Evolutionary conservation across 2,329 filamentous ascomycete genomes (phyloP).

Genomic region (Microsporum canis): DNA sequence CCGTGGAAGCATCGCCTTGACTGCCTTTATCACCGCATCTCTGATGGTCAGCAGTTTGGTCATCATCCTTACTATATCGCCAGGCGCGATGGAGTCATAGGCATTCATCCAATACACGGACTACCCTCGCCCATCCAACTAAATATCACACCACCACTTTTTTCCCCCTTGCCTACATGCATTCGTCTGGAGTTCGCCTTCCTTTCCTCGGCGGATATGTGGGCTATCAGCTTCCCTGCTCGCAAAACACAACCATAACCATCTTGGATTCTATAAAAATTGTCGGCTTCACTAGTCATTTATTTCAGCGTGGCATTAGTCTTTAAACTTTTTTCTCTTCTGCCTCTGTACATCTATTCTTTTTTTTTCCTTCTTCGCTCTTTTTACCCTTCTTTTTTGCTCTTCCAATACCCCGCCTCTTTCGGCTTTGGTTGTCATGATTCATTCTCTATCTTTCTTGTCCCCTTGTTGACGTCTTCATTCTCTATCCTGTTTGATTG

Average conservation of each 20-base stretch:
- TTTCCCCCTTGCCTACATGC: neutral
- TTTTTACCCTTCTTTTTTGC: neutral
- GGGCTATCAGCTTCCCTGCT: neutral
- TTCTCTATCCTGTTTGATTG: neutral
- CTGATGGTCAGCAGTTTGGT: constrained; percentile 50
- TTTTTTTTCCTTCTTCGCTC: neutral
- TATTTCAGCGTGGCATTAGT: neutral
- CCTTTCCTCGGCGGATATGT: neutral
- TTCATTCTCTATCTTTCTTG: neutral
- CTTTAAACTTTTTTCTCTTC: neutral
- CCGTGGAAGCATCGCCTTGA: constrained; percentile 49
- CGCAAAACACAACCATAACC: neutral
- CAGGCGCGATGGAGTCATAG: constrained; percentile 19
- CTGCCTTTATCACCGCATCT: constrained; percentile 43
- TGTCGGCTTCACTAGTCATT: neutral
- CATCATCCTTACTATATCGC: constrained; percentile 47
- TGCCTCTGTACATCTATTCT: neutral
- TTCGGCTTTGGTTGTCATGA: neutral
- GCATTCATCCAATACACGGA: neutral
- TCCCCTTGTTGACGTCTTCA: neutral
- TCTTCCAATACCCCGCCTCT: neutral
- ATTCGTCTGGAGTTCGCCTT: neutral
- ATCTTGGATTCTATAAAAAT: neutral
- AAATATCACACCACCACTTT: neutral
- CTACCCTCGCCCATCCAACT: neutral